These are phyloP conservation scores for Mortierella sp. DNA, from an alignment of 371 early-diverging fungal genomes.

Conservation along the genomic window DNA sequence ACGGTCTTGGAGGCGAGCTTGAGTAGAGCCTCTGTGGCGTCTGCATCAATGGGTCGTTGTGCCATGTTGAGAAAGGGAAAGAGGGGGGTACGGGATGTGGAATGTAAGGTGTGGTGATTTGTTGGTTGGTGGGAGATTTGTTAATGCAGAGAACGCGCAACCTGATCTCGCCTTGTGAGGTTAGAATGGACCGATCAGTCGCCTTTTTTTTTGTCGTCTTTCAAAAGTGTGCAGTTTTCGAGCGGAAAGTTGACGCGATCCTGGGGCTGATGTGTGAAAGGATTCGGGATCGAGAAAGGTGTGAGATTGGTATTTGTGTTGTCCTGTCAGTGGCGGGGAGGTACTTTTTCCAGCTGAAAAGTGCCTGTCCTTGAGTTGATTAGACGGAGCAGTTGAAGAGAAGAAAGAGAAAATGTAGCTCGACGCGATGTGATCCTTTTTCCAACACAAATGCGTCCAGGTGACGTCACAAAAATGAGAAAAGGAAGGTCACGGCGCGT, in stretches of 20 bases:
- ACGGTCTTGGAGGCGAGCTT: constrained; percentile 61
- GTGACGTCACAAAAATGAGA: constrained; percentile 12
- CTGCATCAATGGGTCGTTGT: constrained; percentile 44
- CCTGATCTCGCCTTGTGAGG: constrained; percentile 10
- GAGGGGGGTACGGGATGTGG: background rate
- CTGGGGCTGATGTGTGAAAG: background rate
- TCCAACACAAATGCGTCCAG: no score
- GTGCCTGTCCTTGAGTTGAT: constrained; percentile 3
- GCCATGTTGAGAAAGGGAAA: constrained; percentile 23
- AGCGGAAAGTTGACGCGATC: constrained; percentile 2
- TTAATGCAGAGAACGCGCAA: constrained; percentile 10
- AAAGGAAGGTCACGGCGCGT: background rate
- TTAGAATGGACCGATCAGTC: constrained; percentile 2
- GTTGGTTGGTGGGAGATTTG: background rate
- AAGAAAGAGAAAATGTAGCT: background rate
- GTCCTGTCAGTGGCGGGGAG: constrained; percentile 6
- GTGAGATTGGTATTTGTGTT: background rate
- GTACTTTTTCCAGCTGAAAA: background rate
- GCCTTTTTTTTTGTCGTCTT: background rate
- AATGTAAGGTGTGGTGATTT: background rate
- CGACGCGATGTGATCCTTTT: constrained; percentile 12
- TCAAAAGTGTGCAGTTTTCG: background rate
- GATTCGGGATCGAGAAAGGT: background rate
- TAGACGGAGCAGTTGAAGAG: background rate
- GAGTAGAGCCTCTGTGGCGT: constrained; percentile 47